phyloP scores from a whole-genome alignment of 2,329 filamentous ascomycete species.

The Colletotrichum costaricense region DNA sequence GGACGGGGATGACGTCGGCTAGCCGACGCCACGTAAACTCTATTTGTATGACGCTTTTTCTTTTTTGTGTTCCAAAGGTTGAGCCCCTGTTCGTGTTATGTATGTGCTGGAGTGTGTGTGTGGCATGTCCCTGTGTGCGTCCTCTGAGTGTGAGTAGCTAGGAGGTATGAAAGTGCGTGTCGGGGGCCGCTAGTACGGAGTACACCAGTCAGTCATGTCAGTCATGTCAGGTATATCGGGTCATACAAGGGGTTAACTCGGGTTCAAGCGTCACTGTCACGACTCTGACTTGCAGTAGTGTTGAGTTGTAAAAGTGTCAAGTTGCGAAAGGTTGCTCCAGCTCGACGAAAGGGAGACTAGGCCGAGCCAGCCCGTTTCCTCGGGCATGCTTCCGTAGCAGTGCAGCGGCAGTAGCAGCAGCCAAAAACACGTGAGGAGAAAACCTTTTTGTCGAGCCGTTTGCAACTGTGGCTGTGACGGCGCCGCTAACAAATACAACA shows the following conservation, averaged over 20 bases:
- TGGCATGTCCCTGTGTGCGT: neutral
- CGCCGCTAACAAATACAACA: slow-evolving; percentile 6
- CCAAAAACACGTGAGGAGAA: slow-evolving; percentile 13
- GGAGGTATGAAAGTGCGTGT: neutral
- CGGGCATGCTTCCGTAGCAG: neutral
- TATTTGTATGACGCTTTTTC: slow-evolving; percentile 22
- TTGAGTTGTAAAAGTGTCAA: neutral
- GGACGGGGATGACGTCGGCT: slow-evolving; percentile 25
- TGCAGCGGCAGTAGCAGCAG: neutral
- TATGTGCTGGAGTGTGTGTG: neutral
- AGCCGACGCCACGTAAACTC: slow-evolving; percentile 30
- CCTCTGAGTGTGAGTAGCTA: neutral
- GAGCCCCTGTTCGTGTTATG: slow-evolving; percentile 9
- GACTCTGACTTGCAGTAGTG: neutral
- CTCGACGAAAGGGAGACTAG: too few relatives aligned
- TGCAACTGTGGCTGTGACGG: slow-evolving; percentile 25
- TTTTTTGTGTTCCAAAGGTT: neutral
- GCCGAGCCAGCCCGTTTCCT: neutral
- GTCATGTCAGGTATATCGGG: neutral
- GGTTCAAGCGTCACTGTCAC: neutral
- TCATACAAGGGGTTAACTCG: neutral
- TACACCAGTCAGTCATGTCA: neutral
- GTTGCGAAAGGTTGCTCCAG: neutral
- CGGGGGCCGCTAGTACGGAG: neutral
- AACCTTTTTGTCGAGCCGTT: neutral